Evolutionary conservation across 192 early-diverging fungal species (phyloP), one percentile per base, ranked within the genome.

Genomic region (Oehlia diaphana): DNA sequence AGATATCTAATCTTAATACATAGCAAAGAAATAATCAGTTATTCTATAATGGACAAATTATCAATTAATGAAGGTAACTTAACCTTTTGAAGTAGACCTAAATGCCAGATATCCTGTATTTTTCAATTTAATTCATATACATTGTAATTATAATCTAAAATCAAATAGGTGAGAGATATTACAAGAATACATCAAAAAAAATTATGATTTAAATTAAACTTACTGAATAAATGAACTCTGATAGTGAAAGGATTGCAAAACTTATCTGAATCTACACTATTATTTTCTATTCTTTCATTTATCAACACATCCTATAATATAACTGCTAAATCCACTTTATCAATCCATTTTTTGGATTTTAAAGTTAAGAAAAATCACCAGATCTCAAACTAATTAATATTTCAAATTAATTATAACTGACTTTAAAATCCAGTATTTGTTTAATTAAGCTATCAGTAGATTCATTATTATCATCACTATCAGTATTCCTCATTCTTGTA

Each of bases 131-230:
- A 31, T 77, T 42, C 63, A 14, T 77, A 77, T 28, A 77, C 19
- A 4, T 77, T 77, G 42, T 77, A 77, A 66, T 77, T 77, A 49
- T 77, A 77, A 66, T 66, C 62, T 77, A 77, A 76, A 49, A 64
- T 63, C 21, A 33, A 31, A 76, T 76, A 76, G 58, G 8, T 74
- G 16, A 0, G 61, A 35, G n/a, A 35, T 64, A 33, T 64, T 16
- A 42, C 4, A 72, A 44, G 21, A 33, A 61, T 39, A 35, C 64
- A 76, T 10, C n/a, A 10, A 23, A 76, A 64, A 76, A 62, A 76
- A 62, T 49, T 26, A 76, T 16, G 4, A 31, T 47, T 10, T 26
- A 26, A 26, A 49, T 77, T 49, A 5, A 77, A 47, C 75, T 64
- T 76, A 77, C 63, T 49, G 31, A 12, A 77, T 47, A 39, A 13